phyloP scores from a whole-genome alignment of 2,329 filamentous ascomycete species.

The Venturia nashicola region DNA sequence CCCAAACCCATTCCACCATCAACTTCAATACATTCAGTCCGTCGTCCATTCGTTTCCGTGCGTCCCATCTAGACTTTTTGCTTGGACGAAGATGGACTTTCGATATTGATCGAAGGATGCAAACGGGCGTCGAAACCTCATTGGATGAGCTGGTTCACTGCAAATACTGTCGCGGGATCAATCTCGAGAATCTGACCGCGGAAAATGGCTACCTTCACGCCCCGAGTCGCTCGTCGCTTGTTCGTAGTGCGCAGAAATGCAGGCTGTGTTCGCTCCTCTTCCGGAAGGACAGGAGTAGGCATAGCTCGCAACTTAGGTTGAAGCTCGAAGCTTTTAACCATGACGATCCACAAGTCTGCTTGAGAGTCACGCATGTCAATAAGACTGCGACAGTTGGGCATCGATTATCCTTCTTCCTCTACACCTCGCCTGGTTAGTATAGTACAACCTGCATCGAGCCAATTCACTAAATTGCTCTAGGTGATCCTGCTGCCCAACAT shows the following conservation, averaged over 20 bases:
- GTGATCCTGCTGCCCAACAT: slow-evolving; percentile 6
- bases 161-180: slow-evolving; percentile 8
- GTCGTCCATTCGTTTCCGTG: not conserved
- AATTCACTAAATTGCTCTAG: not conserved
- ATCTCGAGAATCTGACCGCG: not conserved
- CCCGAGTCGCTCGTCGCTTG: slow-evolving; percentile 3
- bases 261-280: slow-evolving; percentile 10
- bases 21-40: not conserved
- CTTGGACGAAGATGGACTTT: not conserved
- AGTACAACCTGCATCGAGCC: not conserved
- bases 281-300: slow-evolving; percentile 8
- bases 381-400: not conserved
- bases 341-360: slow-evolving; percentile 5
- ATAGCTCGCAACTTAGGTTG: slow-evolving; percentile 3
- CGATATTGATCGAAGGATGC: not conserved
- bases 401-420: slow-evolving; percentile 6
- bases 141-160: slow-evolving; percentile 4
- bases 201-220: slow-evolving; percentile 8
- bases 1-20: not conserved
- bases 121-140: not conserved
- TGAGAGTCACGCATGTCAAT: slow-evolving; percentile 3
- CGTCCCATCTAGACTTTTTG: not conserved
- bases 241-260: slow-evolving; percentile 9
- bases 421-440: slow-evolving; percentile 2
- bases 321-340: slow-evolving; percentile 2